Conservation (phyloP, 495 filamentous ascomycete genomes). For the Jackrogersella multiformis region DNA sequence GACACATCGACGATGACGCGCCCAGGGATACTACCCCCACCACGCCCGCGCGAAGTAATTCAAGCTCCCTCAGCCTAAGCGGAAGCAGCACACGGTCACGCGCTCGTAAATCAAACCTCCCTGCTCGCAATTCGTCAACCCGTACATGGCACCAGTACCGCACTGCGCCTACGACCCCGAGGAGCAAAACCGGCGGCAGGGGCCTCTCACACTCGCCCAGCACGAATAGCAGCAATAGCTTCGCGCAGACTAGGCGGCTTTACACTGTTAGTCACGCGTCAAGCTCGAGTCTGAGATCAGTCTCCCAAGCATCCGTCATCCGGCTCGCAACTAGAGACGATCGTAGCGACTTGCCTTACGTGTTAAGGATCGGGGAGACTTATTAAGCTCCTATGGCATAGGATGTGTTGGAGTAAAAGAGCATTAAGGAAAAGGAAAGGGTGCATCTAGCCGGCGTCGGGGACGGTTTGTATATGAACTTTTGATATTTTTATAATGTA, state of each 20-base stretch:
- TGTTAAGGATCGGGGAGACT: slow-evolving; percentile 46
- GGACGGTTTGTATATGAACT: slow-evolving; percentile 25
- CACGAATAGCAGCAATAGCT: slow-evolving; percentile 50
- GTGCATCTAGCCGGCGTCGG: slow-evolving; percentile 27
- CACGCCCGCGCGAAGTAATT: slow-evolving; percentile 35
- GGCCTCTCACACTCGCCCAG: slow-evolving; percentile 47
- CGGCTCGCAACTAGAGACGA: slow-evolving; percentile 51
- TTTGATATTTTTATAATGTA: slow-evolving; percentile 28
- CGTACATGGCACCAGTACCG: slow-evolving; percentile 52
- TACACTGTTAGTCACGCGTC: slow-evolving; percentile 53
- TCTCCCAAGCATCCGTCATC: slow-evolving; percentile 51
- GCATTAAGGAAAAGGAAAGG: slow-evolving; percentile 12
- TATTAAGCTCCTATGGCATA: slow-evolving; percentile 6
- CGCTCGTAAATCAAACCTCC: slow-evolving; percentile 23
- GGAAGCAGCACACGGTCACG: slow-evolving; percentile 44
- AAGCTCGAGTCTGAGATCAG: slow-evolving; percentile 51
- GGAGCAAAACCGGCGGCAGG: slow-evolving; percentile 45
- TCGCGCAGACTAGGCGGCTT: slow-evolving; percentile 53
- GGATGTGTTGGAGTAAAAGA: not conserved
- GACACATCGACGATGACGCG: slow-evolving; percentile 60
- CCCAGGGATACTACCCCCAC: slow-evolving; percentile 46
- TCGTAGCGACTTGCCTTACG: slow-evolving; percentile 52
- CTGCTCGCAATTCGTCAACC: slow-evolving; percentile 48
- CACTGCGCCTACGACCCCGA: slow-evolving; percentile 64
- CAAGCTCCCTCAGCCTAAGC: slow-evolving; percentile 36